phyloP scores from a whole-genome alignment of 306 rosid genomes.

The Lathyrus tuberosus region DNA sequence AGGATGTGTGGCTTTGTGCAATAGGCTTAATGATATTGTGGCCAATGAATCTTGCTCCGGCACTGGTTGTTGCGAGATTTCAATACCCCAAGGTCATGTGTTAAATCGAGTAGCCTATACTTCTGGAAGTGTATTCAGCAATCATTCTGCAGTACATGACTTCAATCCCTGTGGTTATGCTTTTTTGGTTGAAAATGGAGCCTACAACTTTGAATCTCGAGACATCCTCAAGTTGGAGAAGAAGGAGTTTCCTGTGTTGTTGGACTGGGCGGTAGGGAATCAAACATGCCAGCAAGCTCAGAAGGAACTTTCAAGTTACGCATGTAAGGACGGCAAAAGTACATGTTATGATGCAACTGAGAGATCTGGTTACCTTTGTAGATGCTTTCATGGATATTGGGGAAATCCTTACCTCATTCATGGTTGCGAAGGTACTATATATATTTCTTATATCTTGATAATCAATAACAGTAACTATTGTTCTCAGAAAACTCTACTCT shows the following conservation, averaged over 20 bases:
- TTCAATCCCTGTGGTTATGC: conserved; percentile 3
- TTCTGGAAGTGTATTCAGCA: neutral
- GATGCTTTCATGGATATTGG: neutral
- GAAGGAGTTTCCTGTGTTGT: neutral
- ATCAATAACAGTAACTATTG: neutral
- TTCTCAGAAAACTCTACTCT: neutral
- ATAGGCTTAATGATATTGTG: neutral
- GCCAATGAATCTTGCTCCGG: neutral
- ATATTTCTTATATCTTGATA: neutral
- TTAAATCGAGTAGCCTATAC: neutral
- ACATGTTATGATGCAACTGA: neutral
- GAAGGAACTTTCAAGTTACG: neutral
- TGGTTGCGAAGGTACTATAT: neutral
- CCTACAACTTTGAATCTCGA: neutral
- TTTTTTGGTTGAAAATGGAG: conserved; percentile 1
- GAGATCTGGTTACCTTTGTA: neutral
- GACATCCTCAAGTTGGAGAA: neutral
- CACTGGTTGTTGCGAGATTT: neutral
- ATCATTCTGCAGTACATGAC: neutral
- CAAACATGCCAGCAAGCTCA: conserved; percentile 12
- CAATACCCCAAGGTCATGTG: neutral
- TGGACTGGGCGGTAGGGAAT: neutral
- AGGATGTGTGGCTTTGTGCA: neutral
- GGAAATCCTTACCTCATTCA: conserved; percentile 3
- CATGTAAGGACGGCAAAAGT: neutral